phyloP scores from a whole-genome alignment of 2,329 filamentous ascomycete genomes.

The Colletotrichum spaethianum region DNA sequence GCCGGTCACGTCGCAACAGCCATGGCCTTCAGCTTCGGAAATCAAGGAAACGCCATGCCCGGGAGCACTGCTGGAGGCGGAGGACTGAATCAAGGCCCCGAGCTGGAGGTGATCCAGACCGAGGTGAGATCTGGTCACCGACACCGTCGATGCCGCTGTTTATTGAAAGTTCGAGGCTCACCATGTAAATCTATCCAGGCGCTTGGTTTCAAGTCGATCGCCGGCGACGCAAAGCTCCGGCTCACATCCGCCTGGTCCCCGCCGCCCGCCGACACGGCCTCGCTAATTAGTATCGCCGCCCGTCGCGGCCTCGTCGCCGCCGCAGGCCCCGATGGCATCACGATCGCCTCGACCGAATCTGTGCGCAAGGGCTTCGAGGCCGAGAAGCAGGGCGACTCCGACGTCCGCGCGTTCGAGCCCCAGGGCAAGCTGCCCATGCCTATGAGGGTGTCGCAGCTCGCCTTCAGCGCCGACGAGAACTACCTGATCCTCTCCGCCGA shows the following conservation, averaged over 20 bases:
- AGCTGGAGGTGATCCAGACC: constrained; percentile 84
- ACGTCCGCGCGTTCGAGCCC: constrained; percentile 80
- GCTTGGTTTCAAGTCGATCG: constrained; percentile 85
- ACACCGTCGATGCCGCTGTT: constrained; percentile 40
- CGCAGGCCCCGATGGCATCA: constrained; percentile 84
- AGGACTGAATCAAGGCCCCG: constrained; percentile 66
- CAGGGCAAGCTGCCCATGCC: constrained; percentile 81
- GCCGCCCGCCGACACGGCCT: constrained; percentile 82
- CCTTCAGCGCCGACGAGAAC: constrained; percentile 91
- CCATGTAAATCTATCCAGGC: constrained; percentile 60
- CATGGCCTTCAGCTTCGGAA: constrained; percentile 78
- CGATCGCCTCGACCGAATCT: constrained; percentile 82
- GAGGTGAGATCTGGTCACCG: constrained; percentile 70
- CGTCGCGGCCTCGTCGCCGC: constrained; percentile 87
- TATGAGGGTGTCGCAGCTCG: constrained; percentile 86
- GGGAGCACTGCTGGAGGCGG: constrained; percentile 57
- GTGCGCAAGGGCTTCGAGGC: constrained; percentile 82
- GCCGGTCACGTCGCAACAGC: constrained; percentile 55
- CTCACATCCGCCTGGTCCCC: constrained; percentile 85
- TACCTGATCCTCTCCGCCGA: constrained; percentile 88
- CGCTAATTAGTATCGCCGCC: constrained; percentile 87
- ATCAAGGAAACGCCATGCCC: constrained; percentile 59
- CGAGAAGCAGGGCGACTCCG: constrained; percentile 69
- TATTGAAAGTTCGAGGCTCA: constrained; percentile 20
- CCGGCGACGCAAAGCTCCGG: constrained; percentile 86